These are phyloP conservation scores for Bipolaris oryzae DNA, from an alignment of 2,329 filamentous ascomycete species.

Conservation along the genomic window DNA sequence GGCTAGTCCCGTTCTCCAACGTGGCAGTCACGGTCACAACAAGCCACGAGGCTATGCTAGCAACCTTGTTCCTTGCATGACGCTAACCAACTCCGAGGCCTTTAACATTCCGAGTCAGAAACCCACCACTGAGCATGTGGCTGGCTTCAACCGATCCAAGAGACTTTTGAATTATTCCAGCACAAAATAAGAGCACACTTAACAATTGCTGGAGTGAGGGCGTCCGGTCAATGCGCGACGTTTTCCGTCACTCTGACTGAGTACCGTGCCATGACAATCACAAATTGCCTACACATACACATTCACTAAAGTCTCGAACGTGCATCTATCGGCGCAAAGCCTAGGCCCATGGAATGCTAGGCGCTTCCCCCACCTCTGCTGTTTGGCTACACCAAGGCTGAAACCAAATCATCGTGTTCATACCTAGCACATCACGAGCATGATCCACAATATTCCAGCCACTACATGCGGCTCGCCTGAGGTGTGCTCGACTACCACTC, in stretches of 20 bases:
- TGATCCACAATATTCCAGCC: slow-evolving; percentile 1
- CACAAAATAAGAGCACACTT: neutral
- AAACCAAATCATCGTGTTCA: slow-evolving; percentile 9
- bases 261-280: slow-evolving; percentile 1
- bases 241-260: slow-evolving; percentile 1
- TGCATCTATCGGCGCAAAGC: neutral
- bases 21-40: neutral
- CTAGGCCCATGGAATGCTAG: slow-evolving; percentile 2
- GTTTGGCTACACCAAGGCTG: slow-evolving; percentile 4
- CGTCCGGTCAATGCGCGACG: slow-evolving; percentile 2
- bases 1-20: slow-evolving; percentile 6
- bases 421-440: neutral
- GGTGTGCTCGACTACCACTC: neutral
- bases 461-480: neutral
- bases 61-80: slow-evolving; percentile 8
- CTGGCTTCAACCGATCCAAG: slow-evolving; percentile 1
- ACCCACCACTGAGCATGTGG: neutral
- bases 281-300: neutral
- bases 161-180: neutral
- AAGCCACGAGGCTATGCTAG: neutral
- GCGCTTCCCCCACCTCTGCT: slow-evolving; percentile 6
- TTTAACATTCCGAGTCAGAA: slow-evolving; percentile 1
- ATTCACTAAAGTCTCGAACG: neutral
- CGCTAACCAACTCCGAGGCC: slow-evolving; percentile 6
- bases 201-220: neutral